Evolutionary conservation across 2,329 filamentous ascomycete genomes (phyloP), one percentile per base, ranked within the genome.

Genomic region (Fusarium setosum): DNA sequence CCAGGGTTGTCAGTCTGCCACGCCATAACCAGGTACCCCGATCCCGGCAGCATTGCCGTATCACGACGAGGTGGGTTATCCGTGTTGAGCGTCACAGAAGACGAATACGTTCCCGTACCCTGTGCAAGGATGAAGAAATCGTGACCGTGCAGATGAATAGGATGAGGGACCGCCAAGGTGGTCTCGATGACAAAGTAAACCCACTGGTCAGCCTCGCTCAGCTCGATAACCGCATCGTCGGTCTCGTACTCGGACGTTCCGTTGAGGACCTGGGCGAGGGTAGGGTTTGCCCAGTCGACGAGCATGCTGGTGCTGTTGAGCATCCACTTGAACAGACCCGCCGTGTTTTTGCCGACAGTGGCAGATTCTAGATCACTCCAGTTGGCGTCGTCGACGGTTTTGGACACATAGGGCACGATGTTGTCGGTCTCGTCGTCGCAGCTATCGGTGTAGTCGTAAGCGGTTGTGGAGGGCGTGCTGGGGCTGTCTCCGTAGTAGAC

Each of bases 61-160:
- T 87, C 84, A 32, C 85, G 79, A 10, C 85, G 82, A 23, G 82
- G 79, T 2, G 85, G 84, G 69, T 86, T 87, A 3, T 17, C 29
- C 1, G 52, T 56, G 15, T 71, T 56, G 1, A 69, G 15, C 11
- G 23, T 47, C 2, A 64, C 44, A 1, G 53, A 52, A 21, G 38
- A 41, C 20, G 38, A 41, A 12, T 41, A 41, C 21, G 38, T 41
- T 18, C 73, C 69, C 4, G 56, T 53, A 0, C 70, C 72, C 17
- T 74, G 70, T 1, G 67, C 71, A 1, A 74, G 62, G 10, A 74
- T 58, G 17, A 60, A 72, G 31, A 75, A 77, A 60, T 79, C 77
- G 54, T 78, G 76, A 6, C 77, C 77, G 54, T 79, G 77, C 2
- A 79, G 72, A 26, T 79, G 77, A 17, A 79, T 78, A 2, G 77